Percentiles rank a stretch among this genome's conserved stretches.
These are phyloP conservation scores for Boletus eberwhitei DNA, from an alignment of 768 basidiomycete species.

Conservation along the genomic window DNA sequence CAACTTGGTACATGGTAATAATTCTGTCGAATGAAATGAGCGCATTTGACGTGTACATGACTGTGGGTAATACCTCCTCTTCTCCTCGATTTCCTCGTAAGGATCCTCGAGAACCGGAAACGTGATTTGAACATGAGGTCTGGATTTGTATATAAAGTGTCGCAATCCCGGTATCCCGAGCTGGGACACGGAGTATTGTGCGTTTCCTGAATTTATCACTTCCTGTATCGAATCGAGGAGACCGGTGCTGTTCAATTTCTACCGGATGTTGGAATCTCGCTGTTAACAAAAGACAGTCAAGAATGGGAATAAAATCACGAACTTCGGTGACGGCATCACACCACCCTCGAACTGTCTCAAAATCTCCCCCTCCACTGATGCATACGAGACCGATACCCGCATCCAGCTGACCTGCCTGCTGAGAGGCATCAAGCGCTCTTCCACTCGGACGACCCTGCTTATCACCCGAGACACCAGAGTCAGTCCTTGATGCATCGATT, in stretches of 20 bases:
- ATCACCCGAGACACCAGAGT: background rate
- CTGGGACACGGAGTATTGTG: conserved; percentile 67
- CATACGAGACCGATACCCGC: conserved; percentile 66
- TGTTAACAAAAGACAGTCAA: background rate
- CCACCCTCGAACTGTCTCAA: conserved; percentile 79
- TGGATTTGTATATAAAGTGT: conserved; percentile 94
- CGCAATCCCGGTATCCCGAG: conserved; percentile 86
- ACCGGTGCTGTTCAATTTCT: conserved; percentile 68
- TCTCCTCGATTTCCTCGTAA: conserved; percentile 61
- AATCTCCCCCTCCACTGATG: conserved; percentile 79
- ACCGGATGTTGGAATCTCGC: background rate
- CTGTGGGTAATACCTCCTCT: conserved; percentile 48
- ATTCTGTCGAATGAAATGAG: conserved; percentile 46
- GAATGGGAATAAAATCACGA: conserved; percentile 8
- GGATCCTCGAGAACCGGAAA: conserved; percentile 83
- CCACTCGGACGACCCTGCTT: conserved; percentile 1
- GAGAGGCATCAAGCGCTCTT: background rate
- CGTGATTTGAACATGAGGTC: conserved; percentile 86
- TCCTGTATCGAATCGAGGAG: conserved; percentile 48
- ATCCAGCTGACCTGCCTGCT: conserved; percentile 21
- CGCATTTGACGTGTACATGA: background rate
- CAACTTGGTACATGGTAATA: conserved; percentile 79
- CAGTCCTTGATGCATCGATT: background rate
- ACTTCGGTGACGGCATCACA: conserved; percentile 66
- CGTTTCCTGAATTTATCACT: conserved; percentile 46